phyloP scores from a whole-genome alignment of 495 filamentous ascomycete genomes.

The Neurospora sp. region DNA sequence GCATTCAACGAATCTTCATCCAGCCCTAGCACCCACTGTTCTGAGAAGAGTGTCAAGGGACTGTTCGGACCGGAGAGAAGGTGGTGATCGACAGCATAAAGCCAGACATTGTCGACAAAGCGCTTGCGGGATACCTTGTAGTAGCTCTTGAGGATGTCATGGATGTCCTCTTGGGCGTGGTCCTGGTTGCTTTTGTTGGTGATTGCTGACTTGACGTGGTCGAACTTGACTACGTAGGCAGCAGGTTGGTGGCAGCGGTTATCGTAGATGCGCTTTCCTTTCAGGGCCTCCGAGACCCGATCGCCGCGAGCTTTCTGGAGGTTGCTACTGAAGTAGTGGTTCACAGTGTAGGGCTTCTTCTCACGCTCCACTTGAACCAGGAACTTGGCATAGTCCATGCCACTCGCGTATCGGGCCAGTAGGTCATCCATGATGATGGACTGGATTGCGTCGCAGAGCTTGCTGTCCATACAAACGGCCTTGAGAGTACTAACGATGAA shows the following conservation, averaged over 20 bases:
- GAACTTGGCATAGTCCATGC: conserved; percentile 31
- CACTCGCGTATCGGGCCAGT: conserved; percentile 29
- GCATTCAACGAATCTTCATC: conserved; percentile 18
- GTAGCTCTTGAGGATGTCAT: conserved; percentile 50
- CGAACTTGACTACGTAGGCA: background rate
- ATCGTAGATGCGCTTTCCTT: background rate
- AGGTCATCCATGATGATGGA: conserved; percentile 30
- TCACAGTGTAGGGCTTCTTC: conserved; percentile 38
- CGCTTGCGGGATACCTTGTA: conserved; percentile 48
- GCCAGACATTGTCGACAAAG: conserved; percentile 48
- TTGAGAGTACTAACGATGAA: conserved; percentile 36
- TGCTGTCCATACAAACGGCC: conserved; percentile 12
- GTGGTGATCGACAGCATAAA: conserved; percentile 23
- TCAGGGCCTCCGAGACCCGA: conserved; percentile 16
- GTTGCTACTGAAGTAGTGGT: conserved; percentile 44
- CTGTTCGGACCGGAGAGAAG: conserved; percentile 24
- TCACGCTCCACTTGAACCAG: conserved; percentile 41
- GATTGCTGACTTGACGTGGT: conserved; percentile 8
- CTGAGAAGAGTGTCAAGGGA: conserved; percentile 23
- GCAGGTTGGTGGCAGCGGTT: background rate
- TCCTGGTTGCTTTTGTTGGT: conserved; percentile 36
- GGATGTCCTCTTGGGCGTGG: conserved; percentile 40
- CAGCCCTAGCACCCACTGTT: conserved; percentile 25
- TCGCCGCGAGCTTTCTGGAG: conserved; percentile 30
- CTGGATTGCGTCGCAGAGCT: conserved; percentile 28